phyloP scores from a whole-genome alignment of 768 basidiomycete genomes.

The Lyophyllum shimeji region DNA sequence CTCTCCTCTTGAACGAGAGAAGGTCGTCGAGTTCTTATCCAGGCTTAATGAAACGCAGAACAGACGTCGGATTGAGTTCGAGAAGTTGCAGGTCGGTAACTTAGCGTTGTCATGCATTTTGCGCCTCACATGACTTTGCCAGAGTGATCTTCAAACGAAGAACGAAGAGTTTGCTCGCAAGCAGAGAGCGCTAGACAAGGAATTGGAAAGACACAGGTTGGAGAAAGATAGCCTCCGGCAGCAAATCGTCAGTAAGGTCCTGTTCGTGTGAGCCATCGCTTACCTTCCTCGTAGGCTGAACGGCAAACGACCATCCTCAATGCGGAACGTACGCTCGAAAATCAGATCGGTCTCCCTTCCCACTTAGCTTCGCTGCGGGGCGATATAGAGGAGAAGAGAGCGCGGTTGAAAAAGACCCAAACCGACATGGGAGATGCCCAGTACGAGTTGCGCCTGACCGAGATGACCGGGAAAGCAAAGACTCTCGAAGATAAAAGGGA shows the following conservation, averaged over 20 bases:
- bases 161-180: constrained; percentile 67
- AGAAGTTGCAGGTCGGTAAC: constrained; percentile 59
- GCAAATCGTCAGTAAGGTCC: constrained; percentile 48
- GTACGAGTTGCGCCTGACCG: constrained; percentile 62
- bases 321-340: constrained; percentile 58
- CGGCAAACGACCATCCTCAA: constrained; percentile 49
- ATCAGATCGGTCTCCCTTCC: constrained; percentile 49
- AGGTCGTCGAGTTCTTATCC: constrained; percentile 72
- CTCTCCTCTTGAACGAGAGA: constrained; percentile 65
- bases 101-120: background rate
- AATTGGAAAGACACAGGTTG: constrained; percentile 52
- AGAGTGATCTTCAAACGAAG: constrained; percentile 56
- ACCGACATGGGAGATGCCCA: constrained; percentile 56
- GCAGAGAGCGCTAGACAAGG: constrained; percentile 54
- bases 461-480: constrained; percentile 53
- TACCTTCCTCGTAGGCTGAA: constrained; percentile 38
- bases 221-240: constrained; percentile 52
- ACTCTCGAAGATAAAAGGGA: constrained; percentile 71
- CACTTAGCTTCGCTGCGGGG: constrained; percentile 52
- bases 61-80: constrained; percentile 61
- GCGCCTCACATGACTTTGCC: background rate
- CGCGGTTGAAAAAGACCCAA: constrained; percentile 59
- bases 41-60: constrained; percentile 63
- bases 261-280: background rate
- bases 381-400: constrained; percentile 71